Conservation (phyloP, 2,329 filamentous ascomycete genomes). For the Calonectria montana region DNA sequence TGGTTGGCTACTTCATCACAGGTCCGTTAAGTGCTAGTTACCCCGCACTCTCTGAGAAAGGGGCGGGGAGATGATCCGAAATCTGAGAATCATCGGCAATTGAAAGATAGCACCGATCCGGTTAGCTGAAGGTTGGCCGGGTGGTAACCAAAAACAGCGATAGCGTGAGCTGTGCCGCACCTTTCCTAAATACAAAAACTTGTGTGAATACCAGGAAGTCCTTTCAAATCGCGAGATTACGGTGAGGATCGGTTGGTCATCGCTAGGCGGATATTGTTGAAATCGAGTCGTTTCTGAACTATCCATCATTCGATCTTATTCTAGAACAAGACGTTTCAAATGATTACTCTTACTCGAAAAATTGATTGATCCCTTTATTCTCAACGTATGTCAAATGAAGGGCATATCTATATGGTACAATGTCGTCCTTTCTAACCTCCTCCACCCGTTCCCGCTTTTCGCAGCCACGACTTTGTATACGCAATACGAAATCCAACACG, state of each 20-base stretch:
- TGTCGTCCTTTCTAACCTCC: neutral
- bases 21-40: no score
- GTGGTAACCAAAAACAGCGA: neutral
- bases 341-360: no score
- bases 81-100: neutral
- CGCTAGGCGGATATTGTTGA: no score
- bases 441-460: neutral
- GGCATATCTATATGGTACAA: neutral
- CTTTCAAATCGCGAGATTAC: no score
- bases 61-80: neutral
- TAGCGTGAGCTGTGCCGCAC: no score
- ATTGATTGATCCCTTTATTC: no score
- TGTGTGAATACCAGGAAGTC: no score
- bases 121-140: neutral
- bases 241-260: no score
- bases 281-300: no score
- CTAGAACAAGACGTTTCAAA: no score
- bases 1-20: neutral
- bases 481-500: neutral
- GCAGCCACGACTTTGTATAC: neutral
- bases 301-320: no score
- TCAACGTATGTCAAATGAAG: neutral
- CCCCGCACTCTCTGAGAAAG: neutral
- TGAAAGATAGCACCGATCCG: neutral
- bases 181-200: no score